These are phyloP conservation scores for Amanita pallidorosea DNA, from an alignment of 768 basidiomycete species.

Conservation along the genomic window DNA sequence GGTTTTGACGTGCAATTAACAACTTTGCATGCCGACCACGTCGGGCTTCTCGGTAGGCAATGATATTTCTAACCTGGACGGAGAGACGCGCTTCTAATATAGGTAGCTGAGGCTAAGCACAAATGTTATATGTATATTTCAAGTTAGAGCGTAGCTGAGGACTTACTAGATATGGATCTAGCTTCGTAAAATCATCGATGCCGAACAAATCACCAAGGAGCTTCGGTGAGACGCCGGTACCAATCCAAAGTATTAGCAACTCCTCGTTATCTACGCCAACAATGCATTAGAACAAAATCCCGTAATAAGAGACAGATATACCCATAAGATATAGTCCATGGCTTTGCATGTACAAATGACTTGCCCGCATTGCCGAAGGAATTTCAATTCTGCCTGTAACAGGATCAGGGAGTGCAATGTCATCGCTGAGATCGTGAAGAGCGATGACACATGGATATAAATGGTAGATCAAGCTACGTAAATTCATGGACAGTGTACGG, in stretches of 20 bases:
- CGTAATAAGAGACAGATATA: slow-evolving; percentile 19
- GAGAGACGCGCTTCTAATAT: slow-evolving; percentile 66
- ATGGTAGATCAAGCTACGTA: slow-evolving; percentile 60
- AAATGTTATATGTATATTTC: background rate
- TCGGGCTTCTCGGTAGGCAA: slow-evolving; percentile 52
- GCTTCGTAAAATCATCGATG: slow-evolving; percentile 60
- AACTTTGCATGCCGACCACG: slow-evolving; percentile 47
- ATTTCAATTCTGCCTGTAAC: slow-evolving; percentile 47
- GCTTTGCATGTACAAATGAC: slow-evolving; percentile 80
- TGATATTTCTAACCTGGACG: slow-evolving; percentile 74
- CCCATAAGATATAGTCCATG: slow-evolving; percentile 91
- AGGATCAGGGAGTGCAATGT: slow-evolving; percentile 57
- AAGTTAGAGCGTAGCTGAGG: background rate
- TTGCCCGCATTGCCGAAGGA: slow-evolving; percentile 73
- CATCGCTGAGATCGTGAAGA: slow-evolving; percentile 71
- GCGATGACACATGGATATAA: slow-evolving; percentile 87
- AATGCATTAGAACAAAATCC: background rate
- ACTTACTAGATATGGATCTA: slow-evolving; percentile 64
- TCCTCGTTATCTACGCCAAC: slow-evolving; percentile 71
- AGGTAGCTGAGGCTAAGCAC: slow-evolving; percentile 55
- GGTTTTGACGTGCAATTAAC: slow-evolving; percentile 78
- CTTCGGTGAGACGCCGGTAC: slow-evolving; percentile 70
- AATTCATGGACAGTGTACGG: slow-evolving; percentile 57
- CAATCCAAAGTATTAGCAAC: slow-evolving; percentile 83
- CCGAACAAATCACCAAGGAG: slow-evolving; percentile 78